Percentiles rank a stretch among this genome's conserved stretches.
Conservation (phyloP, 2,329 filamentous ascomycete genomes). For the Penicillium sp. region DNA sequence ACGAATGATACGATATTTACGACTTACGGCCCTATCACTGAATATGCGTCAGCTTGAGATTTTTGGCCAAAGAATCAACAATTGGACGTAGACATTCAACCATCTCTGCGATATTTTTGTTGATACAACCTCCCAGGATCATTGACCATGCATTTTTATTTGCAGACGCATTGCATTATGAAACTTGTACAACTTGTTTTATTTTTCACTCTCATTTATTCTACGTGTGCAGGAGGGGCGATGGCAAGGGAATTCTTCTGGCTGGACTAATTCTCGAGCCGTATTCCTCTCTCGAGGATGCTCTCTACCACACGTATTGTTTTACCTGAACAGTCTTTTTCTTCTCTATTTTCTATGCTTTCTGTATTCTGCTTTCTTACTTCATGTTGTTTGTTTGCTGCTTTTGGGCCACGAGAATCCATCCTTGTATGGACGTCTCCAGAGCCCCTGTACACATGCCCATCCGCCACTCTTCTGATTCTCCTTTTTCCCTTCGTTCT, state of each 20-base stretch:
- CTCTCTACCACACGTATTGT: neutral
- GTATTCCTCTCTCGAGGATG: constrained; percentile 7
- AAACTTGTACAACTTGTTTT: constrained; percentile 19
- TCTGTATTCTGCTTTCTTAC: neutral
- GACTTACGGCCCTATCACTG: constrained; percentile 18
- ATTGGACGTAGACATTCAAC: constrained; percentile 10
- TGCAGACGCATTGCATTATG: constrained; percentile 12
- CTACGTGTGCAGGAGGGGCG: constrained; percentile 14
- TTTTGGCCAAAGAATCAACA: constrained; percentile 11
- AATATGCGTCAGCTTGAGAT: constrained; percentile 10
- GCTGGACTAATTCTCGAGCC: neutral
- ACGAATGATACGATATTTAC: constrained; percentile 36
- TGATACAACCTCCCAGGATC: constrained; percentile 10
- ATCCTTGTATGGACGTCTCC: neutral
- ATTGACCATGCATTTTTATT: constrained; percentile 7
- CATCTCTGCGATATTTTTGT: constrained; percentile 5
- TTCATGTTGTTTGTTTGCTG: constrained; percentile 3
- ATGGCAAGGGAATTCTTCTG: constrained; percentile 1
- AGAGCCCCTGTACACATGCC: constrained; percentile 7
- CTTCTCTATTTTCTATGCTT: constrained; percentile 1
- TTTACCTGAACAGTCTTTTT: constrained; percentile 7
- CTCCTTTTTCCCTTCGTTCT: neutral
- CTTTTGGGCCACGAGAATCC: neutral
- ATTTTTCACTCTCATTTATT: constrained; percentile 19
- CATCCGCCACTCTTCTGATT: neutral